Percentiles rank a stretch among this genome's conserved stretches.
Evolutionary conservation across 768 basidiomycete species (phyloP).

Genomic region (Sporobolomyces roseus): DNA sequence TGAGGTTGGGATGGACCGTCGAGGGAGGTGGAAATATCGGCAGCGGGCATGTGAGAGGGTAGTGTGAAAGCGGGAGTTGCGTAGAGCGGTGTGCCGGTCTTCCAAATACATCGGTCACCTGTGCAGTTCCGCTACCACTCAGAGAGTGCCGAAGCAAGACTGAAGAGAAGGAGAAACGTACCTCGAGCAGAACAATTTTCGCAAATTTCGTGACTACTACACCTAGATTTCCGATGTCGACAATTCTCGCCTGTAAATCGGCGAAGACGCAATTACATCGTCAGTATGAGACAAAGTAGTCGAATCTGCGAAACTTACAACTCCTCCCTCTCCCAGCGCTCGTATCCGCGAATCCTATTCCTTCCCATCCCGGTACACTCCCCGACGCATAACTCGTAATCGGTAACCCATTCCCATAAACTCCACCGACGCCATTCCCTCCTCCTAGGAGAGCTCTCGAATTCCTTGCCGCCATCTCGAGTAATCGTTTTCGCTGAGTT

Average conservation of each 20-base stretch:
- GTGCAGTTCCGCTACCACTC: no score
- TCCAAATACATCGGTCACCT: conserved; percentile 17
- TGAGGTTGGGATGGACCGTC: background rate
- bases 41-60: background rate
- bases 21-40: background rate
- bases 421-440: no score
- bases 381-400: no score
- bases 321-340: background rate
- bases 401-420: no score
- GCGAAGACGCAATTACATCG: no score
- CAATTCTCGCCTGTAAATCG: conserved; percentile 32
- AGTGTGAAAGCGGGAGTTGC: background rate
- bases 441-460: no score
- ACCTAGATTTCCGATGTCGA: background rate
- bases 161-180: background rate
- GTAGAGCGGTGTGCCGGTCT: background rate
- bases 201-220: conserved; percentile 11
- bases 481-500: background rate
- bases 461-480: no score
- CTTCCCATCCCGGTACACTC: background rate
- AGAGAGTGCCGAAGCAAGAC: background rate
- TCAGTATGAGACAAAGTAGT: no score
- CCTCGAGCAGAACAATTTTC: background rate
- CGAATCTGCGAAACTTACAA: conserved; percentile 5
- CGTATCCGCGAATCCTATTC: no score